Conservation (phyloP, 495 filamentous ascomycete species). For the Pseudevernia furfuracea region DNA sequence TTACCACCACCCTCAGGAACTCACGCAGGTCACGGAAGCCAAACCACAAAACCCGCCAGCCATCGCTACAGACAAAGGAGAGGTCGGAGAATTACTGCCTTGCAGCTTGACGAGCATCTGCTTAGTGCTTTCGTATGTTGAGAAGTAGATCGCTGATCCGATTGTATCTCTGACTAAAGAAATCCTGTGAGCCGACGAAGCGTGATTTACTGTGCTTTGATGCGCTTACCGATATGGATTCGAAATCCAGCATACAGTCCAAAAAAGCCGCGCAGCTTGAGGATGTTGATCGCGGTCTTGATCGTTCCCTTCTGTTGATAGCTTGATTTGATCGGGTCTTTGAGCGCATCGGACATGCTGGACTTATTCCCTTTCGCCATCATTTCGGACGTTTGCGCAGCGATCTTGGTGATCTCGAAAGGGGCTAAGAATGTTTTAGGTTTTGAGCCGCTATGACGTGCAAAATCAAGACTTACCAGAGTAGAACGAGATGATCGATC, state of each 20-base stretch:
- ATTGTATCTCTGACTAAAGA: slow-evolving; percentile 65
- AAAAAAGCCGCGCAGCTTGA: slow-evolving; percentile 57
- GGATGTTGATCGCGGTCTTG: slow-evolving; percentile 62
- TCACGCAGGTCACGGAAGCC: slow-evolving; percentile 73
- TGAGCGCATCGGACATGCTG: slow-evolving; percentile 50
- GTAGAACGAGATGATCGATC: slow-evolving; percentile 64
- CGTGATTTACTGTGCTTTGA: neutral
- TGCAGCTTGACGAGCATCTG: slow-evolving; percentile 66
- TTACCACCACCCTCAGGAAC: slow-evolving; percentile 27
- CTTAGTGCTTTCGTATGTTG: slow-evolving; percentile 75
- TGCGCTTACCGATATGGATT: slow-evolving; percentile 60
- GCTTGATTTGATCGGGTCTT: slow-evolving; percentile 51
- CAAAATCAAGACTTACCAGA: slow-evolving; percentile 51
- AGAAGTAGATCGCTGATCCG: slow-evolving; percentile 77
- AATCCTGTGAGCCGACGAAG: slow-evolving; percentile 5
- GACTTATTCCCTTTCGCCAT: slow-evolving; percentile 53
- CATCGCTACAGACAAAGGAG: slow-evolving; percentile 62
- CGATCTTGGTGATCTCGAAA: slow-evolving; percentile 77
- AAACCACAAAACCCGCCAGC: slow-evolving; percentile 74
- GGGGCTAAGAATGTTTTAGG: slow-evolving; percentile 45
- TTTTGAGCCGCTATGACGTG: neutral
- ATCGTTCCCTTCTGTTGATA: slow-evolving; percentile 71
- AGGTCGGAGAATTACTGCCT: slow-evolving; percentile 57
- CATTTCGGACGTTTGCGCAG: slow-evolving; percentile 67
- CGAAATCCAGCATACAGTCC: slow-evolving; percentile 73